phyloP scores from a whole-genome alignment of 1,284 basidiomycete genomes.

The Thecaphora frezii region DNA sequence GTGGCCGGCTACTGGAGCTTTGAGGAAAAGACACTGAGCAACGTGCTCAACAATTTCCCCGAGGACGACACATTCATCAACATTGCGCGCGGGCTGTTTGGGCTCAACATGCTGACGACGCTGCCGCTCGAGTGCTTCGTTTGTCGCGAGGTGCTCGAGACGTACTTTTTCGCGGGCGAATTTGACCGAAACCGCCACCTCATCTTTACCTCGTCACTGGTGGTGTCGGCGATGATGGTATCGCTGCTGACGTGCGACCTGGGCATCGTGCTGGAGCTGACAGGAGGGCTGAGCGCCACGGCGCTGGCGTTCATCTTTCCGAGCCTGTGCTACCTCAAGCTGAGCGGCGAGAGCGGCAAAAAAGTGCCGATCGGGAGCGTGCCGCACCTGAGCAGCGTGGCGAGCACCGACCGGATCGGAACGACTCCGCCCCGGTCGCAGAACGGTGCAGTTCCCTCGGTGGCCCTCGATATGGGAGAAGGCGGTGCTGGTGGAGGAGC shows the following conservation, averaged over 20 bases:
- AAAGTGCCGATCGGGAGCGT: slow-evolving; percentile 27
- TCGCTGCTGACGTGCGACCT: slow-evolving; percentile 92
- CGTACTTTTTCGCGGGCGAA: slow-evolving; percentile 47
- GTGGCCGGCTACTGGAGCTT: slow-evolving; percentile 91
- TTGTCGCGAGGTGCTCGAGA: slow-evolving; percentile 72
- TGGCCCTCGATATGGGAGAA: too few species aligned
- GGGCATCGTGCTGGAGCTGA: slow-evolving; percentile 95
- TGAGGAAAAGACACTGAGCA: slow-evolving; percentile 80
- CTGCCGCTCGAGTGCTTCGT: slow-evolving; percentile 90
- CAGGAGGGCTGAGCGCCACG: slow-evolving; percentile 90
- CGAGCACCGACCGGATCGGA: slow-evolving; percentile 11
- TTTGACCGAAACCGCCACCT: slow-evolving; percentile 69
- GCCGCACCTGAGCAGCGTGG: slow-evolving; percentile 16
- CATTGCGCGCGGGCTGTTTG: slow-evolving; percentile 90
- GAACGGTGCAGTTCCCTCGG: neutral
- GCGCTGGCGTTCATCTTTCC: slow-evolving; percentile 83
- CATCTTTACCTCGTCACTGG: slow-evolving; percentile 83
- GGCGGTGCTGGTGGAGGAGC: neutral
- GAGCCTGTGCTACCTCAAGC: slow-evolving; percentile 55
- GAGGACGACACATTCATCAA: slow-evolving; percentile 61
- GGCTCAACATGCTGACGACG: slow-evolving; percentile 97
- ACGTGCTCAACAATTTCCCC: slow-evolving; percentile 58
- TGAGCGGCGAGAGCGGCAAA: slow-evolving; percentile 42
- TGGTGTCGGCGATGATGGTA: slow-evolving; percentile 80
- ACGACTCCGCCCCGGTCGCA: neutral